Base-by-base conservation (phyloP, 1,284 basidiomycete species). In the Pterulicium gracile region DNA sequence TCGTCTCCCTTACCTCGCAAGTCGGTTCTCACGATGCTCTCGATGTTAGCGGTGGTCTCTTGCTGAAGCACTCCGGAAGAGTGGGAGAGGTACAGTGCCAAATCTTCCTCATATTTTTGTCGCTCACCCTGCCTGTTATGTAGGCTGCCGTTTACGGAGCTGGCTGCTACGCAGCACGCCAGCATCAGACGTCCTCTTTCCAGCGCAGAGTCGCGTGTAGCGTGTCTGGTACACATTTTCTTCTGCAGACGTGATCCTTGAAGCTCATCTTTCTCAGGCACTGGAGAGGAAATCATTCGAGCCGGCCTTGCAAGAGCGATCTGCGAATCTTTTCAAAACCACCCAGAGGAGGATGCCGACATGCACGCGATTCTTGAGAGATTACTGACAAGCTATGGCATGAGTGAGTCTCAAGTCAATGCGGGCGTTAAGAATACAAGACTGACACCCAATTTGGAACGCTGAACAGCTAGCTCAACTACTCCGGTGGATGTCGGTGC, bases 61-160 rank as follows among this genome's bases (percentile, higher is more conserved):
- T 88, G 43, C 68, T 88, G 44, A 88, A 88, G 57, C 61, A 68
- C 44, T 66, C 81, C 2, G 85, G 85, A 14, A 67, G 85, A 36
- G 60, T 87, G 3, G 85, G 85, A 21, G 83, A 88, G 64, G 80
- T 80, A 51, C 55, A 7, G 64, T 60, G 2, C 12, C 34, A 19
- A 3, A 27, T 22, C 17, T 35, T 15, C 34, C n/a, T 17, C 35
- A 7, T 36, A 32, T 10, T 44, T 15, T 13, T 34, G 15, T 4
- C 21, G 15, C 2, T 44, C 22, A 27, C 34, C 19, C 13, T 42
- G 19, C 14, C 15, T 13, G 17, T 34, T 44, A 22, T 10, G 22
- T 24, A 50, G 66, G 66, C 62, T 52, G 57, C 55, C 10, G 52
- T 52, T 3, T 58, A 53, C 42, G 56, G 58, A 12, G 57, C 58